These are phyloP conservation scores for Solanum virginianum DNA, from an alignment of 257 asterid genomes.

Conservation along the genomic window DNA sequence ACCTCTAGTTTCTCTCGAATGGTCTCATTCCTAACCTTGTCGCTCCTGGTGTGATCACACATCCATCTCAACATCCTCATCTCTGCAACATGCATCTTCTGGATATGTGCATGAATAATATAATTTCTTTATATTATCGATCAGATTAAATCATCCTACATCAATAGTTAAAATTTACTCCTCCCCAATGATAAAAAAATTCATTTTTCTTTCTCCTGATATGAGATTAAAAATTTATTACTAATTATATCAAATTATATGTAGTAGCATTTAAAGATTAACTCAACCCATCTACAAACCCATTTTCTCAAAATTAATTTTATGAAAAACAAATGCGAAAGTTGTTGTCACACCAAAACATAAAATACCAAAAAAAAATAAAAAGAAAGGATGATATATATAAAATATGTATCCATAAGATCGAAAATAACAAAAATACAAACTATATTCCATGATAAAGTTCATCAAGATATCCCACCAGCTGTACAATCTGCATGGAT, in stretches of 20 bases:
- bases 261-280: not conserved
- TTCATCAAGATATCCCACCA: not conserved
- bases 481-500: conserved; percentile 13
- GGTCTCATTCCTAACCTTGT: too few relatives aligned
- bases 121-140: too few relatives aligned
- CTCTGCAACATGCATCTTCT: too few relatives aligned
- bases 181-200: not conserved
- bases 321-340: not conserved
- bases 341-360: not conserved
- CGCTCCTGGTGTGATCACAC: too few relatives aligned
- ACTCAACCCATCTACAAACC: not conserved
- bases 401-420: not conserved
- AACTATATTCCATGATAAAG: not conserved
- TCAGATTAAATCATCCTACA: not conserved
- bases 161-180: not conserved
- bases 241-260: not conserved
- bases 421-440: not conserved
- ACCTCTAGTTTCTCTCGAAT: too few relatives aligned
- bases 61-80: too few relatives aligned
- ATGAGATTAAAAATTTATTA: not conserved
- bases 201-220: not conserved
- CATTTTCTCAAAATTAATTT: not conserved
- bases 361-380: not conserved
- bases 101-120: too few relatives aligned
- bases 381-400: not conserved